Conservation (phyloP, 805 yeast genomes). For the Suhomyces pyralidae region DNA sequence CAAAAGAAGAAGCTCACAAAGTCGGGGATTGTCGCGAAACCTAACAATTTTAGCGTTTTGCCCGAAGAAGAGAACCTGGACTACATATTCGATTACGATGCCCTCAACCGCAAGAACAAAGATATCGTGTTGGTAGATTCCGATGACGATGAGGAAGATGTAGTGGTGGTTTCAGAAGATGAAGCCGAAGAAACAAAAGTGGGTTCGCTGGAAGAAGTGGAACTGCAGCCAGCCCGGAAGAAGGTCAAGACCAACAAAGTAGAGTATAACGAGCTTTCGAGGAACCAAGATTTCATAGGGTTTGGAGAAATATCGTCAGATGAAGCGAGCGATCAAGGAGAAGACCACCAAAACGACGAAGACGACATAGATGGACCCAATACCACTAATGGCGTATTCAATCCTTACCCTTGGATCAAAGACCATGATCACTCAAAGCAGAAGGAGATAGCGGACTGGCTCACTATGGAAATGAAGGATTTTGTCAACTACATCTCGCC, state of each 20-base stretch:
- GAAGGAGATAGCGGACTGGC: constrained; percentile 80
- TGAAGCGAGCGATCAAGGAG: constrained; percentile 20
- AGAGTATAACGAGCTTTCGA: constrained; percentile 35
- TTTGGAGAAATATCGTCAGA: constrained; percentile 50
- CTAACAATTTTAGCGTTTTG: constrained; percentile 23
- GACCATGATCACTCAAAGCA: constrained; percentile 75
- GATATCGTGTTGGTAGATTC: constrained; percentile 33
- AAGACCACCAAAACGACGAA: constrained; percentile 24
- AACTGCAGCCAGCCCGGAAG: constrained; percentile 7
- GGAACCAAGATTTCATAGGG: constrained; percentile 53
- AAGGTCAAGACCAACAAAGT: constrained; percentile 9
- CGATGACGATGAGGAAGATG: constrained; percentile 18
- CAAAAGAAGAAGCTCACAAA: constrained; percentile 18
- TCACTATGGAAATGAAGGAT: constrained; percentile 79
- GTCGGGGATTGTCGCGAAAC: constrained; percentile 9
- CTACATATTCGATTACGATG: constrained; percentile 19
- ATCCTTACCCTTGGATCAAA: constrained; percentile 68
- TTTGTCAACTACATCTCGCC: constrained; percentile 87
- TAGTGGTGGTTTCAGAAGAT: constrained; percentile 21
- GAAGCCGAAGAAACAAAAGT: constrained; percentile 9
- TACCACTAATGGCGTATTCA: constrained; percentile 23
- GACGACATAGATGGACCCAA: constrained; percentile 13
- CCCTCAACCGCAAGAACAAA: constrained; percentile 9
- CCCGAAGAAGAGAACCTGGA: constrained; percentile 17
- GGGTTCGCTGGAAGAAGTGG: neutral